Evolutionary conservation across 441 rosid genomes (phyloP), one percentile per base, ranked within the genome.

Genomic region (Eutrema salsugineum): DNA sequence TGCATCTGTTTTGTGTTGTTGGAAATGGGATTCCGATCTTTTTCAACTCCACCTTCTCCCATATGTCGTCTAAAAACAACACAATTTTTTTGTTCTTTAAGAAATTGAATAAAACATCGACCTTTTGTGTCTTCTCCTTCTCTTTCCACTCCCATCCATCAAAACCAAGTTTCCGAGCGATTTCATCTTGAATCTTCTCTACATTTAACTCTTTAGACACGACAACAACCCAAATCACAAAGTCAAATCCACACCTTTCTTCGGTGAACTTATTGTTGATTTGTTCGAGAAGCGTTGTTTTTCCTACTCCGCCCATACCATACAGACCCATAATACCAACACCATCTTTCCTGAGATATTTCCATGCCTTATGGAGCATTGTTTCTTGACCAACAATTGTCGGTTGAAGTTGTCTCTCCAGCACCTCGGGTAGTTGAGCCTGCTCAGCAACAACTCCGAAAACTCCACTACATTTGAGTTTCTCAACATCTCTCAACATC

Each of bases 231-330:
- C 69, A 81, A 10, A 84, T 74, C 6, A 83, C 75, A 6, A 63
- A 0, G 11, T 82, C 67, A 49, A 77, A 78, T 5, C 44, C 35
- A 19, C n/a, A 5, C 15, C 0, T 16, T 3, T 3, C 0, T 0
- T 1, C 2, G 2, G 0, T 5, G 12, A 77, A 35, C 20, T 77
- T 54, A 24, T 79, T 82, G 35, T 84, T 74, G 64, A 86, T 28
- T 15, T 73, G 66, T 1, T n/a, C 75, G 40, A 84, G 30, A 10
- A 84, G 74, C 0, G 82, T 80, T 0, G 86, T 86, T 51, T 84
- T 84, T 0, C 87, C 91, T 0, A 44, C 20, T 15, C 48, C 11
- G 3, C 83, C 83, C 64, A 62, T 65, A 3, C 88, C 88, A 1
- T 51, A 73, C 9, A 84, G 0, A 15, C 87, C 72, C 43, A 67